phyloP scores from a whole-genome alignment of 805 yeast genomes.

The Ogataea pini region DNA sequence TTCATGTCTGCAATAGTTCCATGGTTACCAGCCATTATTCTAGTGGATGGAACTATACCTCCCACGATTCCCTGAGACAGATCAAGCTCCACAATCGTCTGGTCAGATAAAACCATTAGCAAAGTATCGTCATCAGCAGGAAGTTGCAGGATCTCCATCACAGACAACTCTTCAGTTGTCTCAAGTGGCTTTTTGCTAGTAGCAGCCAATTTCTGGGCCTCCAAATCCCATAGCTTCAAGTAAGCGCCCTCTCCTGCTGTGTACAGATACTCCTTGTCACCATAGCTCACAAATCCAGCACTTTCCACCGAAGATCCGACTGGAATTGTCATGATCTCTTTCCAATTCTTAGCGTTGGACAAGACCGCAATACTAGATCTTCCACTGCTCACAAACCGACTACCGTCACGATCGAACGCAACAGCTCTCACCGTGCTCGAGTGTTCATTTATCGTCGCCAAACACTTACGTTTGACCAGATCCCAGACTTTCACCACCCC shows the following conservation, averaged over 20 bases:
- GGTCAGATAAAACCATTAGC: slow-evolving; percentile 74
- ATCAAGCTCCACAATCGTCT: slow-evolving; percentile 54
- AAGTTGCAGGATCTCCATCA: slow-evolving; percentile 52
- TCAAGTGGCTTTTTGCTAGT: slow-evolving; percentile 49
- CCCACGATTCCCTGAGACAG: slow-evolving; percentile 28
- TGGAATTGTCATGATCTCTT: slow-evolving; percentile 66
- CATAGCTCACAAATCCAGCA: slow-evolving; percentile 54
- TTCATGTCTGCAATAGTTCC: slow-evolving; percentile 92
- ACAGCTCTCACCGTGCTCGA: slow-evolving; percentile 84
- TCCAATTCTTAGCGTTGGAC: slow-evolving; percentile 55
- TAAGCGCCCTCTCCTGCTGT: slow-evolving; percentile 80
- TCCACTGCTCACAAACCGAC: slow-evolving; percentile 74
- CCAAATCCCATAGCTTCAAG: slow-evolving; percentile 64
- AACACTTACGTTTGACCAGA: slow-evolving; percentile 71
- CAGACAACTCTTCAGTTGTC: slow-evolving; percentile 71
- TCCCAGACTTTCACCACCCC: slow-evolving; percentile 60
- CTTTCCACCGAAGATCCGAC: slow-evolving; percentile 72
- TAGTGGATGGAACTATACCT: slow-evolving; percentile 42
- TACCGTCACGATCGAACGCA: slow-evolving; percentile 56
- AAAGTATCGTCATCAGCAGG: slow-evolving; percentile 37
- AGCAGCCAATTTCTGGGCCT: slow-evolving; percentile 48
- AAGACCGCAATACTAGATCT: slow-evolving; percentile 76
- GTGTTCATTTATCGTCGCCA: slow-evolving; percentile 69
- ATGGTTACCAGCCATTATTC: slow-evolving; percentile 85
- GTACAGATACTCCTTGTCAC: slow-evolving; percentile 43